A percentile compares a stretch with the other conserved stretches of the same genome.
Conservation (phyloP, 1,139 yeast species). For the Blastobotrys buckinghamii region DNA sequence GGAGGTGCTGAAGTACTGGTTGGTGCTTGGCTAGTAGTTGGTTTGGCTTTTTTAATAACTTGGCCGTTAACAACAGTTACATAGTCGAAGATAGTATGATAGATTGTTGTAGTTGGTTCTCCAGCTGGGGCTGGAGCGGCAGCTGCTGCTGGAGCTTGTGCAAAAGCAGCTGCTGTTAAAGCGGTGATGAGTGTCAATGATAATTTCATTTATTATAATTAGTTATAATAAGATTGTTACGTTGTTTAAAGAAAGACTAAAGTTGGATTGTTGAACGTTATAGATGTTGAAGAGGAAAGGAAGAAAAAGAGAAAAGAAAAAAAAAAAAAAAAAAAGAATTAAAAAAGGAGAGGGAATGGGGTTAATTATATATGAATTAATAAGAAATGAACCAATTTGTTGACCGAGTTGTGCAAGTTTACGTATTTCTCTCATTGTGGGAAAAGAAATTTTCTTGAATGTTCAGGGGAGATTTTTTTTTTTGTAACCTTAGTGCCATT, state of each 20-base stretch:
- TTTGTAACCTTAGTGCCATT: too few species aligned
- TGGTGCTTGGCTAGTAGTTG: constrained; percentile 5
- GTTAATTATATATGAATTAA: neutral
- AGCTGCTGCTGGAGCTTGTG: neutral
- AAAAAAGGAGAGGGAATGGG: neutral
- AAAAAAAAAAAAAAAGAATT: neutral
- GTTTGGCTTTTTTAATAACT: constrained; percentile 3
- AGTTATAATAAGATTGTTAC: too few species aligned
- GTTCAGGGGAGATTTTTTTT: too few species aligned
- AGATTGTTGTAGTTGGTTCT: constrained; percentile 21
- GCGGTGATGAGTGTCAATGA: neutral
- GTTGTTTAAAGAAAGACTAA: constrained; percentile 4
- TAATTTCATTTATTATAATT: neutral
- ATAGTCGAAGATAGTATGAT: constrained; percentile 22
- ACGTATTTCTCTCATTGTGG: too few species aligned
- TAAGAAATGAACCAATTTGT: neutral
- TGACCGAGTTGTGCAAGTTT: too few species aligned
- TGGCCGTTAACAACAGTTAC: constrained; percentile 17
- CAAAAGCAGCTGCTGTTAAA: neutral
- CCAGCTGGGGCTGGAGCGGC: constrained; percentile 7
- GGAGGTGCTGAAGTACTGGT: constrained; percentile 4
- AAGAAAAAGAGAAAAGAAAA: neutral
- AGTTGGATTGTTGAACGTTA: neutral
- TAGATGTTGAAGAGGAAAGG: neutral
- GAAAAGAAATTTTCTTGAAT: neutral